phyloP scores from a whole-genome alignment of 768 basidiomycete species.

The Russula olivacea region DNA sequence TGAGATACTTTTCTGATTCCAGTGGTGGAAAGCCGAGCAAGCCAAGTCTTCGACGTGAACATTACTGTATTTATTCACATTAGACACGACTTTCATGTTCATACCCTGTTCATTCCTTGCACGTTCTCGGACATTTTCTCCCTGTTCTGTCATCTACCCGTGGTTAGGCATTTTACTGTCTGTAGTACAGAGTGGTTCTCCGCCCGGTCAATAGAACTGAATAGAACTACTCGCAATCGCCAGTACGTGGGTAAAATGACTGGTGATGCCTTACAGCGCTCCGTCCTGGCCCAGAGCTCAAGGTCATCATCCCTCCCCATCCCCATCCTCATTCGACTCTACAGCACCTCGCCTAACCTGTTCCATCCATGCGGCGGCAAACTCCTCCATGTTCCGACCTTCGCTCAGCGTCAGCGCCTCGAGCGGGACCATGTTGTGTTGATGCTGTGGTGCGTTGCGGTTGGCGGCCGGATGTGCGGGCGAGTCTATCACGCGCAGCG shows the following conservation, averaged over 20 bases:
- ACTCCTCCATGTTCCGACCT: constrained; percentile 67
- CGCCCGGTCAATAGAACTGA: not conserved
- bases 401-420: constrained; percentile 78
- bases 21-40: constrained; percentile 27
- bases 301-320: not conserved
- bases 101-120: not conserved
- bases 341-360: constrained; percentile 37
- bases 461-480: constrained; percentile 61
- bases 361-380: constrained; percentile 60
- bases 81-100: not conserved
- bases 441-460: constrained; percentile 64
- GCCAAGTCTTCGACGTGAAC: constrained; percentile 19
- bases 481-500: constrained; percentile 67
- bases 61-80: not conserved
- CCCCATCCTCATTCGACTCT: constrained; percentile 13
- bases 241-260: not conserved
- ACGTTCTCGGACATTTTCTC: not conserved
- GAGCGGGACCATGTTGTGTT: constrained; percentile 88
- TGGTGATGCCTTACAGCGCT: not conserved
- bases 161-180: not conserved
- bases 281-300: not conserved
- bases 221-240: not conserved
- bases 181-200: not conserved
- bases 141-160: not conserved
- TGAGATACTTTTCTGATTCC: not conserved